Evolutionary conservation across 371 early-diverging fungal species (phyloP), one percentile per base, ranked within the genome.

Genomic region (Mycotypha africana): DNA sequence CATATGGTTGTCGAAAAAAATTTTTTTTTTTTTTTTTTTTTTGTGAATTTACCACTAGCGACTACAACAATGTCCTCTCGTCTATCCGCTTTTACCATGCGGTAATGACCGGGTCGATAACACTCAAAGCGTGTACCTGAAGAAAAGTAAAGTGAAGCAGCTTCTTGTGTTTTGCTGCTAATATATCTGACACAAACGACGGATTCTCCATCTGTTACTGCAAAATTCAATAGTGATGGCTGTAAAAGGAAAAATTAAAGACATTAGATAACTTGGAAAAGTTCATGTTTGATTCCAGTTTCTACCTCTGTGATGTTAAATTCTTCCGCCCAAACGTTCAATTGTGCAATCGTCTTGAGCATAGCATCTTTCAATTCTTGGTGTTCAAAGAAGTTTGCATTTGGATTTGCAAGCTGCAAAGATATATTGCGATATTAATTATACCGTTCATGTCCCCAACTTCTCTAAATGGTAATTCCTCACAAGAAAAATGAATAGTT

Each of bases 181-280:
- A 84, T 81, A 45, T 91, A 91, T n/a, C 91, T 67, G 12, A 88
- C 78, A 63, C 90, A 91, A 2, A 91, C 82, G 0, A 91, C 86
- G 0, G 83, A 63, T 50, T 65, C 72, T 4, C 92, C 92, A 56
- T 91, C 89, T 28, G 92, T 88, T 25, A 91, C 88, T n/a, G 90
- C 92, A 76, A 91, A 90, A 56, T 91, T 91, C 42, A 91, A 55
- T 37, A 87, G 50, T 2, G 92, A 90, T 10, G 79, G 65, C 67
- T 81, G 47, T 35, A 26, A n/a, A 11, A 33, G 7, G 4, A 33
- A 33, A 11, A n/a, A 11, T n/a, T n/a, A n/a, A n/a, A n/a, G n/a
- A n/a, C n/a, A n/a, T n/a, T n/a, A n/a, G n/a, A n/a, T n/a, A n/a
- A n/a, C n/a, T n/a, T n/a, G n/a, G n/a, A n/a, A n/a, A n/a, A n/a